Evolutionary conservation across 2,329 filamentous ascomycete species (phyloP), one percentile per base, ranked within the genome.

Genomic region (Fusarium buharicum): DNA sequence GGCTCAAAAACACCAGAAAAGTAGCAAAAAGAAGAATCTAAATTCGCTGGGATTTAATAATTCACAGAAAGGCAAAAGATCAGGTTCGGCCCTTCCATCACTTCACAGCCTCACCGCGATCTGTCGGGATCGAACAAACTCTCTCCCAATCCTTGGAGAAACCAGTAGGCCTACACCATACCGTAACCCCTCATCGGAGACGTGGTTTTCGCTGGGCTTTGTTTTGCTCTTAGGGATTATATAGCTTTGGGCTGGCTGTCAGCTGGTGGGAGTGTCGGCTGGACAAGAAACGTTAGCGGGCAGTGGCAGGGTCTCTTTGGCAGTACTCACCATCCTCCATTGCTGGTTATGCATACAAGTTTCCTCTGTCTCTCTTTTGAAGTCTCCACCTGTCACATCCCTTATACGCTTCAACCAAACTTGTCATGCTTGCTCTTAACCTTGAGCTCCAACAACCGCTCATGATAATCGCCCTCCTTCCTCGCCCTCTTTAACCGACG

Each of bases 371-470:
- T 14, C 24, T n/a, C 9, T 24, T 24, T 24, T 24, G 14, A 13
- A 13, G 18, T 17, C 22, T 24, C 22, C 22, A 24, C 16, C 27
- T 10, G 17, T 11, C 24, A 7, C 16, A 20, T 8, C 39, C 13
- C 28, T 37, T 24, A 20, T 33, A 4, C 14, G 12, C 18, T 76
- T 76, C 62, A 78, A 10, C 74, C 73, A 66, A 73, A 97, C 76
- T 96, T 96, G 78, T 97, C 93, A 77, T 96, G 93, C 79, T 96
- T 97, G 52, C 88, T 88, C 80, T 97, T 97, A 27, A 95, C 90
- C 76, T 94, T 95, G 51, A 97, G 81, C 77, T 96, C 89, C 64
- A 98, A 77, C 71, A 97, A 77, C 67, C 86, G 86, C 78, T 98
- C 93, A 74, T 97, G 91, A 74, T 95, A 97, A 74, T 94, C 89